These are phyloP conservation scores for Brettanomyces nanus DNA, from an alignment of 805 yeast genomes.

Conservation along the genomic window DNA sequence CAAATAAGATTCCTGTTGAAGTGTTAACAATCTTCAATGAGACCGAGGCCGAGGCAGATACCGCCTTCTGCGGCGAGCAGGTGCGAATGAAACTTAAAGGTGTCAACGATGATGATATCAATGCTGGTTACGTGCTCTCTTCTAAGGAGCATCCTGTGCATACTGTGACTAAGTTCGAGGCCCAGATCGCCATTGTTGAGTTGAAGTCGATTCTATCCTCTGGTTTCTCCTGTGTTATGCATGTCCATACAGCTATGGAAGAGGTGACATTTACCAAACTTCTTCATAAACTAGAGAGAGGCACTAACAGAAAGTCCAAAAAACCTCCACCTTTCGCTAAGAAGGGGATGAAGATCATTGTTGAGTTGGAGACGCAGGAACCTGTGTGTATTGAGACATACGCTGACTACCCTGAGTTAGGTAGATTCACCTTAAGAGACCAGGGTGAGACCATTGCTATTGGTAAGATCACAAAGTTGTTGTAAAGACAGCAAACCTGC, in stretches of 20 bases:
- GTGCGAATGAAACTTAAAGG: slow-evolving; percentile 90
- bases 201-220: slow-evolving; percentile 88
- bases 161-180: slow-evolving; percentile 85
- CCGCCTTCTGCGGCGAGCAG: slow-evolving; percentile 95
- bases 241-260: slow-evolving; percentile 95
- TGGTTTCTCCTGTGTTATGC: slow-evolving; percentile 98
- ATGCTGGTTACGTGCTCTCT: slow-evolving; percentile 85
- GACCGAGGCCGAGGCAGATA: slow-evolving; percentile 87
- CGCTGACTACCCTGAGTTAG: slow-evolving; percentile 89
- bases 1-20: slow-evolving; percentile 78
- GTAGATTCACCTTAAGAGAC: slow-evolving; percentile 97
- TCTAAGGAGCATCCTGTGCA: slow-evolving; percentile 83
- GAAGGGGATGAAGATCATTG: slow-evolving; percentile 97
- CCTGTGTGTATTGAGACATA: slow-evolving; percentile 94
- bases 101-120: slow-evolving; percentile 93
- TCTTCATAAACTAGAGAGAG: slow-evolving; percentile 90
- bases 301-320: slow-evolving; percentile 93
- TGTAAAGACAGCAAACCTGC: slow-evolving; percentile 40
- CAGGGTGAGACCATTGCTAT: slow-evolving; percentile 98
- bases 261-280: slow-evolving; percentile 79
- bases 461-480: slow-evolving; percentile 90
- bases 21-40: slow-evolving; percentile 85
- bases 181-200: slow-evolving; percentile 95
- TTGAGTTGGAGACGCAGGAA: slow-evolving; percentile 73
- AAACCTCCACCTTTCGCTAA: slow-evolving; percentile 98